Base-by-base conservation (phyloP, 2,329 filamentous ascomycete species). In the Exserohilum turcica region DNA sequence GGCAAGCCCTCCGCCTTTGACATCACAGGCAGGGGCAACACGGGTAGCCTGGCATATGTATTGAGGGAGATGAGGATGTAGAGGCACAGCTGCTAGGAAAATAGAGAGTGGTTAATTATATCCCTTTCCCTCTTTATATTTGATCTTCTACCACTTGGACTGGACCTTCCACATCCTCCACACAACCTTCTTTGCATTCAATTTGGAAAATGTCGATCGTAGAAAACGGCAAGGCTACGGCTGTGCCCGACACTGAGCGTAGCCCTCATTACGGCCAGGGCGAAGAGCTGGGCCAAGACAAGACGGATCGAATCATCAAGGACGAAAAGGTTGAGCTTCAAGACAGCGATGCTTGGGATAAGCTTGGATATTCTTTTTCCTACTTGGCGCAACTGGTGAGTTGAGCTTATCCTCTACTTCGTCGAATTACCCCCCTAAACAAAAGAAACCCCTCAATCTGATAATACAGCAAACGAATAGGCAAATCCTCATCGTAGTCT, bases 401-500 rank as follows among this genome's bases (percentile, higher is more conserved):
- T 55, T 19, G 19, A 35, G 43, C 33, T 38, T 51, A 9, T 45
- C 5, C 40, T 10, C 43, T 29, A n/a, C 33, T 44, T 31, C 10
- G 24, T 38, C 39, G 46, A n/a, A n/a, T n/a, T n/a, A n/a, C n/a
- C n/a, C n/a, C n/a, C n/a, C n/a, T n/a, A n/a, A n/a, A 32, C 33
- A 35, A 37, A 37, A 7, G 8, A 6, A 2, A 37, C 6, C 4
- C 5, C 36, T 52, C 7, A 37, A 8, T 19, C 15, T 18, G n/a
- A 13, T n/a, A 12, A 10, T 12, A 32, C n/a, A 16, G 7, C 12
- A 61, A 54, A 81, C 69, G 68, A 54, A 79, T 9, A 61, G 56
- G 82, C 69, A 68, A 54, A 79, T 82, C 46, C 74, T 84, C 31
- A 71, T 68, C 21, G 74, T 80, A 56, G 79, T 83, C 60, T 82